Evolutionary conservation across 768 basidiomycete genomes (phyloP), one percentile per base, ranked within the genome.

Genomic region (Chalciporus chontae): DNA sequence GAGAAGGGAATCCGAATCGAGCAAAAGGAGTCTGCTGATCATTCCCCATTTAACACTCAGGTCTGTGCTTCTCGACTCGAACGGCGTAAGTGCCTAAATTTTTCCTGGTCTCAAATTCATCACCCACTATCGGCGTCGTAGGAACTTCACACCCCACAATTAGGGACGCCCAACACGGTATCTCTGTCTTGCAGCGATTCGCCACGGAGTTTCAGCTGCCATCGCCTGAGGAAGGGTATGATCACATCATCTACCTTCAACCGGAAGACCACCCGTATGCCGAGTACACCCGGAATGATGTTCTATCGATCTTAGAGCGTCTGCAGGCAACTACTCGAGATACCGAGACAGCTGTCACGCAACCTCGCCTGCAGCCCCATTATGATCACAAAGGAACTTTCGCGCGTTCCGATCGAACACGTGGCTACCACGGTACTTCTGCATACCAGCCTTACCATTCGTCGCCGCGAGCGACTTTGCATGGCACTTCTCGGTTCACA

Each of bases 91-190:
- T 74, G 40, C 38, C 51, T 38, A n/a, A 44, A 14, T 38, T 23
- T 42, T 44, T 32, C 32, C 41, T 32, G 34, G 42, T 50, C 32
- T 48, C 36, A 53, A 40, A 42, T 49, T 40, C 8, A 15, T 57
- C 48, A 47, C 36, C 26, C 31, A 43, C 60, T 24, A 60, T 15
- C 39, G 47, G 29, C 48, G 47, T 40, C 45, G 40, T 56, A 90
- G 89, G 89, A 58, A 76, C 74, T 31, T 73, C 69, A 43, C 89
- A 90, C 69, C 90, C 89, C 45, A 92, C 90, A 47, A 90, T 92
- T 67, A 81, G 71, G 54, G 74, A 67, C 55, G 73, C 77, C 45
- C 76, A 78, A 60, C 73, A 79, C 39, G 87, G 80, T 17, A 59
- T 84, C 58, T 68, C 71, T 31, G 70, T 90, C n/a, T 73, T 91